Conservation (phyloP, 495 filamentous ascomycete species). For the Polyplosphaeria fusca region DNA sequence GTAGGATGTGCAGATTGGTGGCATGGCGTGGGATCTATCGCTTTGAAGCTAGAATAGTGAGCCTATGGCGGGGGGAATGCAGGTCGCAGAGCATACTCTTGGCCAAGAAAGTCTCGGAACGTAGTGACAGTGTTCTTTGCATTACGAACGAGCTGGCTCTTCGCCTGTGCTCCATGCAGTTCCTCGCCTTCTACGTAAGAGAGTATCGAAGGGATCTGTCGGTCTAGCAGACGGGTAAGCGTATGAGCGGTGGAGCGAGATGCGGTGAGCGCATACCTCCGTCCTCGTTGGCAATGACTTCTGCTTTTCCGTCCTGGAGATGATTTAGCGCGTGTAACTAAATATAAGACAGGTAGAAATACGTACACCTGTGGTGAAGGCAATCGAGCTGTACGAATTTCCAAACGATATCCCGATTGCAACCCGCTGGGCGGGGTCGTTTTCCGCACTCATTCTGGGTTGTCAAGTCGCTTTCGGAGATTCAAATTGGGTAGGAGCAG, state of each 20-base stretch:
- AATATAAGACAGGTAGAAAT: neutral
- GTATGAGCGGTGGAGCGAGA: neutral
- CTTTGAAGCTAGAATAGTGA: conserved; percentile 63
- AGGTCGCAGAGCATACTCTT: conserved; percentile 58
- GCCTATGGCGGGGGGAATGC: neutral
- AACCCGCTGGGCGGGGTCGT: conserved; percentile 53
- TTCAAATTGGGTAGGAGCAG: too few relatives aligned
- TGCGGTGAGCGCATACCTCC: conserved; percentile 59
- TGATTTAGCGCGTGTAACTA: neutral
- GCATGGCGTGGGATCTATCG: conserved; percentile 91
- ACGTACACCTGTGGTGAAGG: conserved; percentile 67
- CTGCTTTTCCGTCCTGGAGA: conserved; percentile 78
- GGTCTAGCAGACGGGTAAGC: conserved; percentile 56
- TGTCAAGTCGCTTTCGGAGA: too few relatives aligned
- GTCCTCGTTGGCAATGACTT: conserved; percentile 98
- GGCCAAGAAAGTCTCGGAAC: conserved; percentile 92
- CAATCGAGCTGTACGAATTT: conserved; percentile 97
- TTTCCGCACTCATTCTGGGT: conserved; percentile 53
- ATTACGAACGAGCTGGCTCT: conserved; percentile 87
- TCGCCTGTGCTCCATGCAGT: conserved; percentile 93
- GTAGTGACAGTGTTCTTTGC: conserved; percentile 87
- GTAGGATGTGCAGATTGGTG: conserved; percentile 90
- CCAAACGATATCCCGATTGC: conserved; percentile 97
- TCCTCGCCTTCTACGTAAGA: conserved; percentile 95
- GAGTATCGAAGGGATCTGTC: conserved; percentile 90